These are phyloP conservation scores for Pluteus cervinus DNA, from an alignment of 768 basidiomycete species.

Conservation along the genomic window DNA sequence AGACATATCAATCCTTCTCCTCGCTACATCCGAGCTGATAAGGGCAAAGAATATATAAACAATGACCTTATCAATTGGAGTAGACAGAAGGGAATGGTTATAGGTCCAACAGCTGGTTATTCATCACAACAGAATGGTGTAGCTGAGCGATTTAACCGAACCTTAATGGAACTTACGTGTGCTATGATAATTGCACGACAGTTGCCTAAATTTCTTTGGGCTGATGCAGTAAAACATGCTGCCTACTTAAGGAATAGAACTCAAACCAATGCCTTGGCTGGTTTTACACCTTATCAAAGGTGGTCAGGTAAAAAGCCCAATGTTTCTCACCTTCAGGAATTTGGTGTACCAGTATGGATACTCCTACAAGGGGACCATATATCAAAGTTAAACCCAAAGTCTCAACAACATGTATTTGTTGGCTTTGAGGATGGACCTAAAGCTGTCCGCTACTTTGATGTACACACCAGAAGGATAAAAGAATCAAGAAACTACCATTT, in stretches of 20 bases:
- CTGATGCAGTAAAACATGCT: conserved; percentile 15
- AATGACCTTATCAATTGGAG: not conserved
- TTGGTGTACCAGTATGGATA: conserved; percentile 16
- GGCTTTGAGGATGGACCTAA: not conserved
- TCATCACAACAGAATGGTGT: conserved; percentile 2
- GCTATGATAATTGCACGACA: conserved; percentile 16
- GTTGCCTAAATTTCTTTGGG: conserved; percentile 20
- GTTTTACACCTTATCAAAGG: conserved; percentile 9
- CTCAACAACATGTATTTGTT: not conserved
- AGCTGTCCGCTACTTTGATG: not conserved
- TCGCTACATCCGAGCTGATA: not conserved
- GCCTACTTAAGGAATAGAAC: conserved; percentile 16
- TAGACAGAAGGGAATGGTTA: not conserved
- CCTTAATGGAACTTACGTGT: conserved; percentile 9
- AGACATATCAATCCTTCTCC: not conserved
- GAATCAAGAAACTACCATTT: not conserved
- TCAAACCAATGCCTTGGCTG: not conserved
- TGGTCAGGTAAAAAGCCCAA: conserved; percentile 16
- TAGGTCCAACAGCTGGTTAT: conserved; percentile 1
- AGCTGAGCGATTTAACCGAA: conserved; percentile 18
- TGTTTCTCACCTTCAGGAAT: conserved; percentile 17
- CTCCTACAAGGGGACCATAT: conserved; percentile 2
- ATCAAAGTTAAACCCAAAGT: conserved; percentile 1
- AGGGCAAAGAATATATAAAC: conserved; percentile 2
- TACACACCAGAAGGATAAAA: not conserved